A percentile compares a stretch with the other conserved stretches of the same genome.
These are phyloP conservation scores for Penicillium parvum DNA, from an alignment of 495 filamentous ascomycete species.

Conservation along the genomic window DNA sequence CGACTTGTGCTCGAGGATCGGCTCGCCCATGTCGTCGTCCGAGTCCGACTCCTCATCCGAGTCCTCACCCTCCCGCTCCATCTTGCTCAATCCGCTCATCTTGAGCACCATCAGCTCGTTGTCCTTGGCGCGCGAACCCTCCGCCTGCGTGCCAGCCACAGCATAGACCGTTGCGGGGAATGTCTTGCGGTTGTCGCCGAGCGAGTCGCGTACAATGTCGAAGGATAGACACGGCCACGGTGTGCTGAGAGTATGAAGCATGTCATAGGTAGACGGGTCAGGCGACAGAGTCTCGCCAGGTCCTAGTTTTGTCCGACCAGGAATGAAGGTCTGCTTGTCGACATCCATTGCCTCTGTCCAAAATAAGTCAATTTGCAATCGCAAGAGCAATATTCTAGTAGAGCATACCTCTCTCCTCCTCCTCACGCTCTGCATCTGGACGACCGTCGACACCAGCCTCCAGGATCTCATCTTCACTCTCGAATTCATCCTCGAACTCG, in stretches of 20 bases:
- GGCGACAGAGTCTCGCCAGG: slow-evolving; percentile 86
- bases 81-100: slow-evolving; percentile 81
- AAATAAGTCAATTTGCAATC: neutral
- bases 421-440: slow-evolving; percentile 88
- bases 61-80: slow-evolving; percentile 67
- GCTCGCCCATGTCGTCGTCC: slow-evolving; percentile 75
- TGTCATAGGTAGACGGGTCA: slow-evolving; percentile 87
- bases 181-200: slow-evolving; percentile 83
- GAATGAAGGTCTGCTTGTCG: slow-evolving; percentile 88
- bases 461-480: slow-evolving; percentile 92
- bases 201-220: slow-evolving; percentile 81
- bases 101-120: slow-evolving; percentile 96
- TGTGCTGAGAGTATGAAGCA: slow-evolving; percentile 88
- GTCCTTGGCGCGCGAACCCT: slow-evolving; percentile 65
- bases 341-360: slow-evolving; percentile 76
- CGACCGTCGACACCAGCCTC: slow-evolving; percentile 92
- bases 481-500: slow-evolving; percentile 94
- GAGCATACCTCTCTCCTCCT: slow-evolving; percentile 63
- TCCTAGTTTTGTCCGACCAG: slow-evolving; percentile 78
- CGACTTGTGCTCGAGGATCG: slow-evolving; percentile 86
- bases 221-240: slow-evolving; percentile 97
- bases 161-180: slow-evolving; percentile 94
- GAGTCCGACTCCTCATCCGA: slow-evolving; percentile 72
- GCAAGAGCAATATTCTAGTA: neutral
- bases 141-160: slow-evolving; percentile 90